These are phyloP conservation scores for Phytophthora lateralis DNA, from an alignment of 352 stramenopile genomes.

Conservation along the genomic window DNA sequence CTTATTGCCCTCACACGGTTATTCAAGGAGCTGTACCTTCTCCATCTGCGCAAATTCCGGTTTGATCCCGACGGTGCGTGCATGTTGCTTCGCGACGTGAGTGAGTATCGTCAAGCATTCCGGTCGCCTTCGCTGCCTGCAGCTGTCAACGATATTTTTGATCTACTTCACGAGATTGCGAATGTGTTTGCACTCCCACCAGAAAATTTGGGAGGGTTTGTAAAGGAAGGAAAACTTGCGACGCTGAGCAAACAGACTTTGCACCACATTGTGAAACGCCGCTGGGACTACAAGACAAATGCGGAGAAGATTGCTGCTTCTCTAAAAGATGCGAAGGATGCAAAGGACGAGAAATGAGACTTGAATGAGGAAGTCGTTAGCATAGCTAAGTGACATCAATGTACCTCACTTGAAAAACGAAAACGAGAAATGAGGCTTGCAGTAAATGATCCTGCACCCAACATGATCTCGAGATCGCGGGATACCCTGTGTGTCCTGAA, in stretches of 20 bases:
- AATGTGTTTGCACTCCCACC: slow-evolving; percentile 82
- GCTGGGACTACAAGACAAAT: slow-evolving; percentile 85
- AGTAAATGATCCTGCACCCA: not conserved
- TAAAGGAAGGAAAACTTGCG: slow-evolving; percentile 75
- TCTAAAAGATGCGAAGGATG: slow-evolving; percentile 28
- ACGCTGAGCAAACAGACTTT: slow-evolving; percentile 64
- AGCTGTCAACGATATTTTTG: slow-evolving; percentile 69
- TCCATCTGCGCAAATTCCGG: slow-evolving; percentile 75
- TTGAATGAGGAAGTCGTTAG: no score
- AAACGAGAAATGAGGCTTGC: not conserved
- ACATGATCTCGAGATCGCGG: not conserved
- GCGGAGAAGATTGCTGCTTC: slow-evolving; percentile 74
- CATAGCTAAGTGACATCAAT: no score
- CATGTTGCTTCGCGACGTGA: slow-evolving; percentile 82
- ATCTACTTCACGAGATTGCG: slow-evolving; percentile 81
- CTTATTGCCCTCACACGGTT: slow-evolving; percentile 49
- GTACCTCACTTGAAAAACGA: no score
- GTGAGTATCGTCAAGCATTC: slow-evolving; percentile 76
- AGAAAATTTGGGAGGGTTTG: slow-evolving; percentile 78
- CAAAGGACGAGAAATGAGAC: slow-evolving; percentile 18
- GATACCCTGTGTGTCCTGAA: no score
- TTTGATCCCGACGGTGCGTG: slow-evolving; percentile 85
- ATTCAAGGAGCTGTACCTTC: slow-evolving; percentile 81
- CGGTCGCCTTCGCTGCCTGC: slow-evolving; percentile 27
- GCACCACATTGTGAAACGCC: slow-evolving; percentile 72